Evolutionary conservation across 2,329 filamentous ascomycete genomes (phyloP).

Genomic region (Colletotrichum chrysophilum): DNA sequence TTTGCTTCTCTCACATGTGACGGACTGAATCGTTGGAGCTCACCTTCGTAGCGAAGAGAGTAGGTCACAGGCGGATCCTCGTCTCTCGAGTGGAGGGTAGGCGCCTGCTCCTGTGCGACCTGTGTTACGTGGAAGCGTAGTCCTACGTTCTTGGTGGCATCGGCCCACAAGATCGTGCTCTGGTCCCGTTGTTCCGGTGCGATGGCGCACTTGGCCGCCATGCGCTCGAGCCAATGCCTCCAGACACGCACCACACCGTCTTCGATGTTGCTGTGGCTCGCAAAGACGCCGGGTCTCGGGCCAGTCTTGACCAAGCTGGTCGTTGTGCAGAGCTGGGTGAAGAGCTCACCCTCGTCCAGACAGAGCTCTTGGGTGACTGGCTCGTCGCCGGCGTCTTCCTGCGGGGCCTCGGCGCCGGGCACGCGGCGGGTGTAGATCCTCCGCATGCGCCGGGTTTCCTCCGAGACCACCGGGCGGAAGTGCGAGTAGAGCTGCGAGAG

Average conservation of each 20-base stretch:
- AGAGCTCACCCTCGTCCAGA: conserved; percentile 73
- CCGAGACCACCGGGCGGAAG: conserved; percentile 68
- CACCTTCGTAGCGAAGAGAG: conserved; percentile 75
- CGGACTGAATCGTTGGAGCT: conserved; percentile 22
- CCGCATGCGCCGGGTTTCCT: conserved; percentile 50
- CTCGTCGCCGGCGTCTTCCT: conserved; percentile 35
- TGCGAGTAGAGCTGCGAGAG: conserved; percentile 69
- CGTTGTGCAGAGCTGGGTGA: conserved; percentile 74
- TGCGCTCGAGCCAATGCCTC: conserved; percentile 70
- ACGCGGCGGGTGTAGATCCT: conserved; percentile 32
- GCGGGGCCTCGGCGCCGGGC: conserved; percentile 25
- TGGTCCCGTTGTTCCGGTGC: conserved; percentile 22
- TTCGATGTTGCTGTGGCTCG: conserved; percentile 68
- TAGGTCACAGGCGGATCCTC: conserved; percentile 75
- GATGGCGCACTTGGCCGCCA: conserved; percentile 50
- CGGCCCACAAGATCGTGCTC: conserved; percentile 69
- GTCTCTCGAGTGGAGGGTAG: conserved; percentile 60
- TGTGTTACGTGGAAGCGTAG: conserved; percentile 66
- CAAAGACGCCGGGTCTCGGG: conserved; percentile 64
- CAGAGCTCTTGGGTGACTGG: conserved; percentile 64
- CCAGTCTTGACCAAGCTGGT: conserved; percentile 73
- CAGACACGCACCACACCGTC: conserved; percentile 75
- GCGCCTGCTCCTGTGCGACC: conserved; percentile 42
- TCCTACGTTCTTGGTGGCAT: conserved; percentile 66
- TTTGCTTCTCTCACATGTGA: background rate